Evolutionary conservation across 345 rosid genomes (phyloP), one percentile per base, ranked within the genome.

Genomic region (Eutrema yunnanense): DNA sequence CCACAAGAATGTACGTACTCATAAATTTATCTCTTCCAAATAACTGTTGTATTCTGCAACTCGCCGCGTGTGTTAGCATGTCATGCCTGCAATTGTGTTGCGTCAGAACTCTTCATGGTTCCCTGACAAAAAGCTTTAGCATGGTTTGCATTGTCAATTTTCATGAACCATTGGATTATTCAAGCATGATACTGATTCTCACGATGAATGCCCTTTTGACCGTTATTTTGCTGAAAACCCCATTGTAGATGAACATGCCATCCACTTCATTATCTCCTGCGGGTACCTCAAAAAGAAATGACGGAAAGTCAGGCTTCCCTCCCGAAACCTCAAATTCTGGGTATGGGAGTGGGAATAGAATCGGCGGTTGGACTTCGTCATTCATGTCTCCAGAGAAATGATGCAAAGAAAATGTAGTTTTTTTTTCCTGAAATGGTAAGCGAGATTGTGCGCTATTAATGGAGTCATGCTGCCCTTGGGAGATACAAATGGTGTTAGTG

Each of bases 311-410:
- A 29, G 73, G 67, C 32, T 73, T 75, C 72, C 86, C 89, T 12
- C 38, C 86, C 3, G 97, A 87, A 77, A 64, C 87, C 71, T 79
- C 86, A 36, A 85, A 80, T 71, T 67, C 86, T 64, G 83, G 86
- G 52, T 86, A 81, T 27, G 96, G 78, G 26, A 78, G 62, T 65
- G 76, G 82, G 57, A 84, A 77, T 36, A 85, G 80, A 82, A 76
- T 86, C 13, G 88, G 89, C 53, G 84, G 93, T 71, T 88, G 95
- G 96, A 88, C 85, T 73, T 84, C 91, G 30, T 84, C 98, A 51
- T 83, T 87, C 80, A 93, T 84, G 77, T 87, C 86, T 71, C 86
- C 90, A 41, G 82, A 84, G 72, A 86, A 86, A 87, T 82, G 71
- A 71, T 49, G 67, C 54, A 63, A 74, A 19, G 29, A 44, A 44